Base-by-base conservation (phyloP, 2,329 filamentous ascomycete species). In the Colletotrichum tropicicola region DNA sequence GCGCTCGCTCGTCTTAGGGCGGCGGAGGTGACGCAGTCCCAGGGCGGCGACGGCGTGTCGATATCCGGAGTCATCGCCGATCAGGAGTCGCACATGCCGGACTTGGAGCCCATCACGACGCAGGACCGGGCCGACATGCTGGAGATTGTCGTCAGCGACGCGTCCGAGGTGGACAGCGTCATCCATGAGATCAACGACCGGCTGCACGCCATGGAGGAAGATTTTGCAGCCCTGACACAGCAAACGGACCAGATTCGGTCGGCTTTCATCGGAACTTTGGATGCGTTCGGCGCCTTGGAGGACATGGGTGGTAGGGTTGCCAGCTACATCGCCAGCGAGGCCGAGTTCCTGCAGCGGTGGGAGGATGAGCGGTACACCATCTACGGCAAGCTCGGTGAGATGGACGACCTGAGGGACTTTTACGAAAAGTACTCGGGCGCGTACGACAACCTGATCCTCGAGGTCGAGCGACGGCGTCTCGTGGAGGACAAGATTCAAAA, bases 361-460 rank as follows among this genome's bases (percentile, higher is more conserved):
- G 85, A 87, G 27, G 88, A 91, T 64, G 93, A 97, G 69, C 89
- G 90, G 68, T 85, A 87, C 4, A 85, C 84, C 17, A 92, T 98
- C 23, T 83, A 85, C 35, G 83, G 80, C 15, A 91, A 89, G 70
- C 87, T 97, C 41, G 81, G 85, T 9, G 93, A 97, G 72, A 91
- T 98, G 77, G 89, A 91, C 54, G 87, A 88, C 21, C 87, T 98
- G 71, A 85, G 89, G 10, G 83, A 87, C n/a, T 93, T 98, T 71
- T 98, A 98, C 77, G 91, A 95, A 66, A 90, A 91, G 17, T 99
- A 98, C 72, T 85, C 92, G 19, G 86, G 89, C 55, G 93, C 94
- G 0, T 98, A 99, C 73, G 91, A 93, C 70, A 89, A 91, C 19
- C 82, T 99, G 12, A 85, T 98, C 23, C 85, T 97, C 1, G 96